Evolutionary conservation across 2,329 filamentous ascomycete species (phyloP).

Genomic region (Teratosphaeria zuluensis): DNA sequence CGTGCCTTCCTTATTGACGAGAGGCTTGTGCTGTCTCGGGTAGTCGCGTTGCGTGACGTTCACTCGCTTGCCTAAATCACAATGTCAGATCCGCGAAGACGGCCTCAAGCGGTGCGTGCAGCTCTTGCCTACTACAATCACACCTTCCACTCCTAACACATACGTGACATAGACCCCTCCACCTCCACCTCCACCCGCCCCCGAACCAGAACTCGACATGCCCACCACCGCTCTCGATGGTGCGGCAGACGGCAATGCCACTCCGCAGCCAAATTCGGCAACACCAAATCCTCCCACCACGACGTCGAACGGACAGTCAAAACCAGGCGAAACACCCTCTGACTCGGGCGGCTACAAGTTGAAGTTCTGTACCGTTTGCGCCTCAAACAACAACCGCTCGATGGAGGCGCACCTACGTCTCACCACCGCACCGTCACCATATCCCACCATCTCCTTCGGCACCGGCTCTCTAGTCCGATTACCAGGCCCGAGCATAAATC

Average conservation of each 20-base stretch:
- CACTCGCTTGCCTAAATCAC: conserved; percentile 6
- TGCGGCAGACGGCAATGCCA: conserved; percentile 2
- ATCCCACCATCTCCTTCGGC: conserved; percentile 89
- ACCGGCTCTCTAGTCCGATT: conserved; percentile 83
- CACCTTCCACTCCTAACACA: conserved; percentile 15
- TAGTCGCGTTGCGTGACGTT: not conserved
- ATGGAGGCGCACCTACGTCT: conserved; percentile 91
- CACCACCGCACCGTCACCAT: conserved; percentile 58
- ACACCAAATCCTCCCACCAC: conserved; percentile 6
- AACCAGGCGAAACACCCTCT: no score
- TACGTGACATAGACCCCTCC: conserved; percentile 36
- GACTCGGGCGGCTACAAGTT: conserved; percentile 59
- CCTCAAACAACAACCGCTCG: conserved; percentile 93
- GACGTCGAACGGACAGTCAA: conserved; percentile 27
- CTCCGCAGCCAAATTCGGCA: conserved; percentile 8
- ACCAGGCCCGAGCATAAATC: conserved; percentile 79
- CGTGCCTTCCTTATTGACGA: not conserved
- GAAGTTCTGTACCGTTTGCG: conserved; percentile 97
- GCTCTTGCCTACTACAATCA: not conserved
- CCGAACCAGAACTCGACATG: conserved; percentile 27
- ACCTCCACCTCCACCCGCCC: conserved; percentile 39
- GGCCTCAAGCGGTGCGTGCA: not conserved
- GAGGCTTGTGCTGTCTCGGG: not conserved
- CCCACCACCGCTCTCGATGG: conserved; percentile 24
- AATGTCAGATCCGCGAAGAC: conserved; percentile 3